phyloP scores from a whole-genome alignment of 2,329 filamentous ascomycete genomes.

The Cercospora sp. region DNA sequence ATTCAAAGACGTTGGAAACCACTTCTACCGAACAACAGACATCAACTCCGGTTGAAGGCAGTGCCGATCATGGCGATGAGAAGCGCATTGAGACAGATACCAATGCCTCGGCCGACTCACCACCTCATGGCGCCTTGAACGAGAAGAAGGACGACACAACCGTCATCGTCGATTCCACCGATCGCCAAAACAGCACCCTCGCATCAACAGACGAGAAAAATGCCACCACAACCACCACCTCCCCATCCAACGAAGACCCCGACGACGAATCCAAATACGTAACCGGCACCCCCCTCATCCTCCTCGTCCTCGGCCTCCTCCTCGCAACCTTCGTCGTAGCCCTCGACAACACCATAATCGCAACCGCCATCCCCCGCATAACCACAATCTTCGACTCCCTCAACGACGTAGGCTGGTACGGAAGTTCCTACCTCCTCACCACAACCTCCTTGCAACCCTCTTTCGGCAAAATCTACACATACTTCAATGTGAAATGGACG shows the following conservation, averaged over 20 bases:
- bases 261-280: conserved; percentile 44
- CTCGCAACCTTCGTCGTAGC: conserved; percentile 27
- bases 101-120: neutral
- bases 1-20: neutral
- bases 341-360: conserved; percentile 45
- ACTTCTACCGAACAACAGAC: neutral
- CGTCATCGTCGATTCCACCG: neutral
- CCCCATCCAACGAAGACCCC: neutral
- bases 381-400: conserved; percentile 51
- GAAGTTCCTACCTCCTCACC: conserved; percentile 48
- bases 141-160: neutral
- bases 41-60: neutral
- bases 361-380: conserved; percentile 45
- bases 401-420: conserved; percentile 52
- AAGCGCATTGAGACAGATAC: neutral
- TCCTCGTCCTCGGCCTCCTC: conserved; percentile 29
- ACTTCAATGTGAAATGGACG: conserved; percentile 55
- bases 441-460: conserved; percentile 46
- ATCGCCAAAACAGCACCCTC: neutral
- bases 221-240: neutral
- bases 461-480: conserved; percentile 61
- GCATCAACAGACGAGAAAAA: neutral
- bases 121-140: neutral
- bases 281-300: conserved; percentile 26
- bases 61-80: neutral